Percentiles rank a stretch among this genome's conserved stretches.
Conservation (phyloP, 306 rosid species). For the Datisca glomerata region DNA sequence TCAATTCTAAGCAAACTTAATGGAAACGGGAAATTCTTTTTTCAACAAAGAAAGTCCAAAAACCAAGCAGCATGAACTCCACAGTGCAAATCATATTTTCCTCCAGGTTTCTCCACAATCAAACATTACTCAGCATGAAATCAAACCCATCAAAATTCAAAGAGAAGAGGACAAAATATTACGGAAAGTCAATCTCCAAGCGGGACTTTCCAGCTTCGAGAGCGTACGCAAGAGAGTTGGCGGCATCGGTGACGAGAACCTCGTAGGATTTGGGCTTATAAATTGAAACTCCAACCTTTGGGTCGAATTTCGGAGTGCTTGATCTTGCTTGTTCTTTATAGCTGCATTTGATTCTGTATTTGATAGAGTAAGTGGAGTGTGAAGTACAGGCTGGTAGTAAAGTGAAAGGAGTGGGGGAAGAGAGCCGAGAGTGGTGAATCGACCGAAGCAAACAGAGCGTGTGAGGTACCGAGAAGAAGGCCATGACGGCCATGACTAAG, state of each 20-base stretch:
- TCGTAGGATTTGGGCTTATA: slow-evolving; percentile 87
- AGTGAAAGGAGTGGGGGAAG: slow-evolving; percentile 11
- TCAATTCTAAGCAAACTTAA: neutral
- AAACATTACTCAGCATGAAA: neutral
- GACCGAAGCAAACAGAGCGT: slow-evolving; percentile 4
- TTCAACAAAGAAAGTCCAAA: neutral
- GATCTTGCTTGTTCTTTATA: slow-evolving; percentile 26
- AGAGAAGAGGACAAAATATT: neutral
- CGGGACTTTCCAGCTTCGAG: slow-evolving; percentile 59
- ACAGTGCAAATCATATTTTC: slow-evolving; percentile 1
- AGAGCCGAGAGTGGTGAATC: neutral
- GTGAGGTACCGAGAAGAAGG: too few species aligned
- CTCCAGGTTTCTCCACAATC: neutral
- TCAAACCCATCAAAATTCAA: neutral
- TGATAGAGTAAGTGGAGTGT: too few species aligned
- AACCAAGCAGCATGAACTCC: neutral
- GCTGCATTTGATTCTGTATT: slow-evolving; percentile 30
- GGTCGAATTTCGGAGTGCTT: slow-evolving; percentile 16
- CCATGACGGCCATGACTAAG: too few species aligned
- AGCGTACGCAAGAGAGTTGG: slow-evolving; percentile 64
- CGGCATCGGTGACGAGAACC: slow-evolving; percentile 71
- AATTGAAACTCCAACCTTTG: slow-evolving; percentile 56
- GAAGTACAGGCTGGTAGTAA: slow-evolving; percentile 1
- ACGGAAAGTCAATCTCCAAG: slow-evolving; percentile 96
- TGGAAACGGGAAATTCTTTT: neutral